phyloP scores from a whole-genome alignment of 2,329 filamentous ascomycete species.

The Aspergillus texensis region DNA sequence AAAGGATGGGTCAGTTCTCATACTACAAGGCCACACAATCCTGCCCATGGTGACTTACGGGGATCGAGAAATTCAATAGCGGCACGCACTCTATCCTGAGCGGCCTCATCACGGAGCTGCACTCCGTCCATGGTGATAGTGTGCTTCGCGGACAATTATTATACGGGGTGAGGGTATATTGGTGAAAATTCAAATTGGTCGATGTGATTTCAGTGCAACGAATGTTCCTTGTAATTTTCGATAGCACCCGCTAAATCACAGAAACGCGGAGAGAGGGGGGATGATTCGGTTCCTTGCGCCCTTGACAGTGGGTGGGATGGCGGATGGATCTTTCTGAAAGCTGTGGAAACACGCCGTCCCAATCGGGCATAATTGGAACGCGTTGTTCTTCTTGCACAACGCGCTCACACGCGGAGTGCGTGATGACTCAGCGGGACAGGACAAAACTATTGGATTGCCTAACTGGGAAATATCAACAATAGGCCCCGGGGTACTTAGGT shows the following conservation, averaged over 20 bases:
- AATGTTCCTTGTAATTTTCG: neutral
- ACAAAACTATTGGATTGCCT: neutral
- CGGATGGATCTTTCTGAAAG: constrained; percentile 24
- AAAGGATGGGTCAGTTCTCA: constrained; percentile 15
- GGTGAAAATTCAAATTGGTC: constrained; percentile 8
- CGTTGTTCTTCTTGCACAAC: constrained; percentile 18
- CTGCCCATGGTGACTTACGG: constrained; percentile 58
- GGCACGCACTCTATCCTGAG: constrained; percentile 78
- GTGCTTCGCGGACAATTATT: constrained; percentile 16
- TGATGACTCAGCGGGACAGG: constrained; percentile 1
- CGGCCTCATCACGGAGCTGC: constrained; percentile 81
- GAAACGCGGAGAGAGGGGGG: neutral
- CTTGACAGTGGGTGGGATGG: constrained; percentile 22
- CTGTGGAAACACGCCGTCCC: constrained; percentile 27
- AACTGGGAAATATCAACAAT: neutral
- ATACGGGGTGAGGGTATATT: constrained; percentile 8
- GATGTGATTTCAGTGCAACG: constrained; percentile 16
- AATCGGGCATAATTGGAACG: constrained; percentile 40
- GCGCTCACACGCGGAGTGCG: constrained; percentile 16
- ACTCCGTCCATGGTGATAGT: constrained; percentile 65
- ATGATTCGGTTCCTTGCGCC: constrained; percentile 12
- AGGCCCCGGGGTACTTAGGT: neutral
- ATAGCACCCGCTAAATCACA: neutral
- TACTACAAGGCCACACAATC: neutral
- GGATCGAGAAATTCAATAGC: constrained; percentile 95